A percentile compares a stretch with the other conserved stretches of the same genome.
These are phyloP conservation scores for Penicillium roqueforti DNA, from an alignment of 495 filamentous ascomycete species.

Conservation along the genomic window DNA sequence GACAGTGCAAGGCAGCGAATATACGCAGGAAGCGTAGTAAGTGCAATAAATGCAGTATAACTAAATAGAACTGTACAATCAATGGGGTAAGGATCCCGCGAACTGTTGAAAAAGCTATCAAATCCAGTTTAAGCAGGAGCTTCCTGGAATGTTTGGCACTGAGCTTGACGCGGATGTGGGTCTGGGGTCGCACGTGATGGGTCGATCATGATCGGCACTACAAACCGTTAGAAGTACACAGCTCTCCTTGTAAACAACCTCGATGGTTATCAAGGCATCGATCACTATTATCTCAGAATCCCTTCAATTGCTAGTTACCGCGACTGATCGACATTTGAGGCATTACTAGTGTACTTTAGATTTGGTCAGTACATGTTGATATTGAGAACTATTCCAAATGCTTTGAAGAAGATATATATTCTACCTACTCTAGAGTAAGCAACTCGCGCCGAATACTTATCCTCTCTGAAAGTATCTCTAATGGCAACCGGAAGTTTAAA, in stretches of 20 bases:
- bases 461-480: not conserved
- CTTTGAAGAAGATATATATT: not conserved
- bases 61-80: not conserved
- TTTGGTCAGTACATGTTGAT: not conserved
- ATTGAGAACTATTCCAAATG: not conserved
- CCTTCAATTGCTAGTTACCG: not conserved
- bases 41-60: not conserved
- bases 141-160: slow-evolving; percentile 7
- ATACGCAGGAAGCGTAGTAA: not conserved
- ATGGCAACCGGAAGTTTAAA: not conserved
- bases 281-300: not conserved
- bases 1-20: not conserved
- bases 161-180: slow-evolving; percentile 14
- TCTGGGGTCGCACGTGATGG: slow-evolving; percentile 9
- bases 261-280: not conserved
- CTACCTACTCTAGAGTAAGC: not conserved
- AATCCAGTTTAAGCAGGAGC: not conserved
- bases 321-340: not conserved
- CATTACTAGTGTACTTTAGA: not conserved
- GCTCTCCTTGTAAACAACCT: not conserved
- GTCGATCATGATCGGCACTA: slow-evolving; percentile 3
- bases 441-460: not conserved
- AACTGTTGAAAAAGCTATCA: not conserved
- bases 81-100: not conserved
- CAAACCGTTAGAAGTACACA: not conserved